Evolutionary conservation across 257 asterid species (phyloP).

Genomic region (Hygrophila difformis): DNA sequence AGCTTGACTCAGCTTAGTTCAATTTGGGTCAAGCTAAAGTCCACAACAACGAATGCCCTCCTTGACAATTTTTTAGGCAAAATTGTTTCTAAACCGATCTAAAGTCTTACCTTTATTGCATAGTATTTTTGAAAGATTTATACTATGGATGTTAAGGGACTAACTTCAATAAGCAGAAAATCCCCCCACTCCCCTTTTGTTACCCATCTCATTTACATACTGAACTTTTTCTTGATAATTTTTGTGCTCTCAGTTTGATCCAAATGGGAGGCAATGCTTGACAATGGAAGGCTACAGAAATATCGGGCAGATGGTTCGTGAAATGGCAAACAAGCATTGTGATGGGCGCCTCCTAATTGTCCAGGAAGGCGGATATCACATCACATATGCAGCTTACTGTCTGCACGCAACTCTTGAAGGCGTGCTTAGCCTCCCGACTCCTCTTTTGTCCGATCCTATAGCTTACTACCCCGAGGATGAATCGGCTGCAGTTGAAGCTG

Average conservation of each 20-base stretch:
- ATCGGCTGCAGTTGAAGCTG: slow-evolving; percentile 25
- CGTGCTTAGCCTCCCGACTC: slow-evolving; percentile 46
- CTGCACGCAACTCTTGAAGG: slow-evolving; percentile 86
- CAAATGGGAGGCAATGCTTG: slow-evolving; percentile 94
- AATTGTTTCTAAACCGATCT: too few species aligned
- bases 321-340: slow-evolving; percentile 49
- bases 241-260: slow-evolving; percentile 61
- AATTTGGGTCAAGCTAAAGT: too few species aligned
- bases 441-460: slow-evolving; percentile 67
- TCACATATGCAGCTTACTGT: slow-evolving; percentile 86
- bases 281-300: slow-evolving; percentile 82
- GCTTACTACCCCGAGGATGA: slow-evolving; percentile 82
- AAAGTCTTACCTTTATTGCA: too few species aligned
- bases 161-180: background rate
- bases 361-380: slow-evolving; percentile 96
- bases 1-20: too few species aligned
- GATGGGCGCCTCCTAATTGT: slow-evolving; percentile 62
- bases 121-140: too few species aligned
- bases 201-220: background rate
- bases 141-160: background rate
- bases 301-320: slow-evolving; percentile 51
- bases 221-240: background rate
- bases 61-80: too few species aligned
- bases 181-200: background rate
- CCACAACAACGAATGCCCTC: too few species aligned